Conservation (phyloP, 352 stramenopile species). For the Lagenidium sp. region DNA sequence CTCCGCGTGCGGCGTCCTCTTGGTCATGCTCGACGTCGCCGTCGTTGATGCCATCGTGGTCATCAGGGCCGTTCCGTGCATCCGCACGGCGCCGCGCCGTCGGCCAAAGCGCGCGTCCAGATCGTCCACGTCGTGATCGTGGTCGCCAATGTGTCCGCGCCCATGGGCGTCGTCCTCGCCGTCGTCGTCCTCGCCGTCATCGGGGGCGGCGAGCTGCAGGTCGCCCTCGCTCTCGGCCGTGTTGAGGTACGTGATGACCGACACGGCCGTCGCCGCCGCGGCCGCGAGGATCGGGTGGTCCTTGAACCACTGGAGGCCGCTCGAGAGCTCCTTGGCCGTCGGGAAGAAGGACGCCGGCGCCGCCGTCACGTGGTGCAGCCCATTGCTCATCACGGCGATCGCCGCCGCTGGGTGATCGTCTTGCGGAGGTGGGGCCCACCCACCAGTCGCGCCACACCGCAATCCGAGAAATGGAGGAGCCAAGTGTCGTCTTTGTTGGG, state of each 20-base stretch:
- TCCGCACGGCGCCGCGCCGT: not conserved
- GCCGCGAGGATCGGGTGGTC: constrained; percentile 76
- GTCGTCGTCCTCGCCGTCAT: too few relatives aligned
- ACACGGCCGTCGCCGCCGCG: constrained; percentile 70
- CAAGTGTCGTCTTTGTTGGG: too few relatives aligned
- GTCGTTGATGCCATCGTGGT: not conserved
- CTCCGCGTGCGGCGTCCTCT: not conserved
- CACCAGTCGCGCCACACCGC: too few relatives aligned
- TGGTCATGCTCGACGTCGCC: not conserved
- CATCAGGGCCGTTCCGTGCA: not conserved
- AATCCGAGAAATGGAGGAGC: too few relatives aligned
- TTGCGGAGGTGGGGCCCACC: too few relatives aligned
- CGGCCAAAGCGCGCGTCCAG: not conserved
- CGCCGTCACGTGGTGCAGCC: constrained; percentile 23
- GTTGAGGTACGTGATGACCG: constrained; percentile 78
- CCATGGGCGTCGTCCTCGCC: not conserved
- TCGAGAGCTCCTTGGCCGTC: constrained; percentile 76
- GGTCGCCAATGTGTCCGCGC: not conserved
- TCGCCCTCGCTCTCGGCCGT: constrained; percentile 14
- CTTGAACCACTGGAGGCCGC: constrained; percentile 78
- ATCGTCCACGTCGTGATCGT: constrained; percentile 3
- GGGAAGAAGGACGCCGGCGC: constrained; percentile 72
- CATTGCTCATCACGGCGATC: constrained; percentile 29
- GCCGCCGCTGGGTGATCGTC: too few relatives aligned
- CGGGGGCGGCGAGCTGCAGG: too few relatives aligned